Conservation (phyloP, 2,329 filamentous ascomycete genomes). For the Xylaria arbuscula region DNA sequence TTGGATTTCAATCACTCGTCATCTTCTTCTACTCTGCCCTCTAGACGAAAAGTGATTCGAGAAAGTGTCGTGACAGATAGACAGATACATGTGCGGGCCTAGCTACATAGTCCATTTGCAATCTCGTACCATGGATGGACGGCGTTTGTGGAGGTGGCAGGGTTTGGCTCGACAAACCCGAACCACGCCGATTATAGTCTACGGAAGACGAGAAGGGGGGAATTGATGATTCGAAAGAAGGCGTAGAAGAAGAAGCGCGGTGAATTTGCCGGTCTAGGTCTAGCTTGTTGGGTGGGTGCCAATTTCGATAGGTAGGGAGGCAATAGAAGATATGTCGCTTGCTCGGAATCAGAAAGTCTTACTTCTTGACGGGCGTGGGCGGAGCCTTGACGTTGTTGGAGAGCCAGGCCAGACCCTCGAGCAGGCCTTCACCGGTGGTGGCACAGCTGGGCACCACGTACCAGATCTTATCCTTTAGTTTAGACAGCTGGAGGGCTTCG, state of each 20-base stretch:
- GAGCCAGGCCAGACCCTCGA: slow-evolving; percentile 85
- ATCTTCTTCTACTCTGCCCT: neutral
- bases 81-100: neutral
- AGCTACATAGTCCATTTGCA: neutral
- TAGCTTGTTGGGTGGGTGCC: neutral
- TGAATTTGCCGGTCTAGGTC: neutral
- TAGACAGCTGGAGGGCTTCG: slow-evolving; percentile 78
- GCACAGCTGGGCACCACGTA: slow-evolving; percentile 86
- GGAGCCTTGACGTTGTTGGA: slow-evolving; percentile 84
- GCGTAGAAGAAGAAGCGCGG: neutral
- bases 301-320: slow-evolving; percentile 14
- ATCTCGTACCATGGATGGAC: neutral
- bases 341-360: slow-evolving; percentile 44
- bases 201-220: neutral
- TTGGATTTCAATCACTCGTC: neutral
- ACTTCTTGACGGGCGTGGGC: slow-evolving; percentile 66
- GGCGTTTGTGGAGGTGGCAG: neutral
- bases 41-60: neutral
- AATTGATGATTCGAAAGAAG: neutral
- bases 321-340: slow-evolving; percentile 1
- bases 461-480: slow-evolving; percentile 86
- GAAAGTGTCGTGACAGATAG: neutral
- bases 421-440: slow-evolving; percentile 81
- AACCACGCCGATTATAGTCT: neutral
- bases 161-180: neutral